phyloP scores from a whole-genome alignment of 2,329 filamentous ascomycete species.

The Mycogone perniciosa region DNA sequence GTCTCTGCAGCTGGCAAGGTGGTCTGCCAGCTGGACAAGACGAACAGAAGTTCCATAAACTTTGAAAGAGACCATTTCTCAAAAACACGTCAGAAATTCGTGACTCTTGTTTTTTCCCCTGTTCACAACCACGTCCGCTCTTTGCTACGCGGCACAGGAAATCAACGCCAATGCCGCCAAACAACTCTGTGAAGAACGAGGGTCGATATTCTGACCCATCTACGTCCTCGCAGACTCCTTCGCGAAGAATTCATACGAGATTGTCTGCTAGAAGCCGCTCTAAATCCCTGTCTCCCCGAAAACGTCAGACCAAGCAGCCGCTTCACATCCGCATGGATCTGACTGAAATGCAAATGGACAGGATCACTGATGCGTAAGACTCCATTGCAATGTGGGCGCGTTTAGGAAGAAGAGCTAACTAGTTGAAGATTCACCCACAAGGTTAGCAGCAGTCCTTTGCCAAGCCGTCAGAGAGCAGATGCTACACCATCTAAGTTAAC shows the following conservation, averaged over 20 bases:
- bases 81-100: too few relatives aligned
- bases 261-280: conserved; percentile 25
- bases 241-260: conserved; percentile 34
- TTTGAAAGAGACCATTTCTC: too few relatives aligned
- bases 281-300: conserved; percentile 31
- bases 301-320: conserved; percentile 29
- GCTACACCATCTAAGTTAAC: conserved; percentile 18
- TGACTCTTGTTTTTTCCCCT: too few relatives aligned
- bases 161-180: background rate
- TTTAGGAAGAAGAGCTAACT: conserved; percentile 10
- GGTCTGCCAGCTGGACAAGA: too few relatives aligned
- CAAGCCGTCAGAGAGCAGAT: conserved; percentile 15
- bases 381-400: too few relatives aligned
- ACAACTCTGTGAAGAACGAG: conserved; percentile 13
- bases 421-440: conserved; percentile 28
- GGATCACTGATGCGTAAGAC: conserved; percentile 39
- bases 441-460: conserved; percentile 22
- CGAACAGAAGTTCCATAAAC: too few relatives aligned
- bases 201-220: conserved; percentile 21
- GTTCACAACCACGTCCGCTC: too few relatives aligned
- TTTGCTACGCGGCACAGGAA: too few relatives aligned
- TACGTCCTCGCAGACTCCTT: conserved; percentile 21
- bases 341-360: conserved; percentile 44
- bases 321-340: conserved; percentile 43
- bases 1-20: too few relatives aligned